Conservation (phyloP, 306 rosid species). For the Astragalus membranaceus region DNA sequence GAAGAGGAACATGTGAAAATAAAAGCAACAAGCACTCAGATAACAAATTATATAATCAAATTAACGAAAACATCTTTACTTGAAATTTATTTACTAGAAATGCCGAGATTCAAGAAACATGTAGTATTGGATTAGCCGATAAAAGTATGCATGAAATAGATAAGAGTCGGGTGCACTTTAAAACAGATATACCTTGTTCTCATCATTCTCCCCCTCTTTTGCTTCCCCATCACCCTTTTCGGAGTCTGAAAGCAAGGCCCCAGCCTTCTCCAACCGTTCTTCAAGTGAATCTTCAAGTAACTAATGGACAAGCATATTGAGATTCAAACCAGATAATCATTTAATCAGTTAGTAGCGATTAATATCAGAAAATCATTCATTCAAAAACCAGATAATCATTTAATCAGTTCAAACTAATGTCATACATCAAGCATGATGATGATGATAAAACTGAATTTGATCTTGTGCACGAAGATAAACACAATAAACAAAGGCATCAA, state of each 20-base stretch:
- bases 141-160: not conserved
- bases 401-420: not conserved
- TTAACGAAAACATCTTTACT: not conserved
- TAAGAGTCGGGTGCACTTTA: not conserved
- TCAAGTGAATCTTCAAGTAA: constrained; percentile 90
- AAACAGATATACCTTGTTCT: constrained; percentile 59
- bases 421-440: not conserved
- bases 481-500: not conserved
- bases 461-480: not conserved
- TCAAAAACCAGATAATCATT: not conserved
- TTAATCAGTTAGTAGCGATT: not conserved
- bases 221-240: constrained; percentile 84
- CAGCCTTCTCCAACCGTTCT: constrained; percentile 80
- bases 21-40: constrained; percentile 10
- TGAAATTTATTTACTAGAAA: not conserved
- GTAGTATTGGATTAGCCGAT: not conserved
- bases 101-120: not conserved
- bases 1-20: constrained; percentile 19
- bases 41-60: not conserved
- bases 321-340: constrained; percentile 10
- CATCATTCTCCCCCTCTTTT: constrained; percentile 79
- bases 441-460: not conserved
- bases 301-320: constrained; percentile 30
- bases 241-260: constrained; percentile 68
- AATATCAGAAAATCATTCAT: not conserved